phyloP scores from a whole-genome alignment of 2,329 filamentous ascomycete genomes.

The Simplicillium aogashimaense region DNA sequence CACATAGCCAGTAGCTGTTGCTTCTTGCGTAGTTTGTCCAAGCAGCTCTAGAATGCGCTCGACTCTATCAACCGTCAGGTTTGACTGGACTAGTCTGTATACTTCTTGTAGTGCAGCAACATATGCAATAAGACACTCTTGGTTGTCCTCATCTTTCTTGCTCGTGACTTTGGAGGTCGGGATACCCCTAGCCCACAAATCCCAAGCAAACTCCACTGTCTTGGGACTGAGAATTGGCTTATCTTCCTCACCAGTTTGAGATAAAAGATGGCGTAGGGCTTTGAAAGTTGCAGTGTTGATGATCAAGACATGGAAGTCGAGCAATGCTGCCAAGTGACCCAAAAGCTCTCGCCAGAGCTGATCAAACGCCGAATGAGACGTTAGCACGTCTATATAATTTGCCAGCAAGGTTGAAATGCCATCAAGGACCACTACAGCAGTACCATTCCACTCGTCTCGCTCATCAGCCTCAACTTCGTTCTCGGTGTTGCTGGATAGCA shows the following conservation, averaged over 20 bases:
- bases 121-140: constrained; percentile 80
- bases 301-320: constrained; percentile 55
- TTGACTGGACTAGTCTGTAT: constrained; percentile 61
- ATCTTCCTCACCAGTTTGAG: constrained; percentile 31
- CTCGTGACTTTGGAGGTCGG: constrained; percentile 32
- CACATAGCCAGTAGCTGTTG: constrained; percentile 57
- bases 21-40: constrained; percentile 59
- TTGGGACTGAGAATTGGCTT: constrained; percentile 34
- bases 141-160: constrained; percentile 50
- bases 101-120: constrained; percentile 66
- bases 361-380: constrained; percentile 55
- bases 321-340: constrained; percentile 53
- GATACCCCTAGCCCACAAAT: constrained; percentile 59
- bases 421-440: constrained; percentile 62
- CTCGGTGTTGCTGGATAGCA: constrained; percentile 31
- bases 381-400: constrained; percentile 66
- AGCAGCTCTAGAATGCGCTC: constrained; percentile 62
- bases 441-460: constrained; percentile 59
- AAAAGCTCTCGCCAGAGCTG: constrained; percentile 69
- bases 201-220: constrained; percentile 55
- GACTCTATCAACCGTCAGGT: constrained; percentile 53
- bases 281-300: constrained; percentile 64
- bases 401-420: constrained; percentile 65
- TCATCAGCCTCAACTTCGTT: constrained; percentile 29
- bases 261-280: constrained; percentile 55